A percentile compares a stretch with the other conserved stretches of the same genome.
These are phyloP conservation scores for Kluyveromyces starmeri DNA, from an alignment of 805 yeast species.

Conservation along the genomic window DNA sequence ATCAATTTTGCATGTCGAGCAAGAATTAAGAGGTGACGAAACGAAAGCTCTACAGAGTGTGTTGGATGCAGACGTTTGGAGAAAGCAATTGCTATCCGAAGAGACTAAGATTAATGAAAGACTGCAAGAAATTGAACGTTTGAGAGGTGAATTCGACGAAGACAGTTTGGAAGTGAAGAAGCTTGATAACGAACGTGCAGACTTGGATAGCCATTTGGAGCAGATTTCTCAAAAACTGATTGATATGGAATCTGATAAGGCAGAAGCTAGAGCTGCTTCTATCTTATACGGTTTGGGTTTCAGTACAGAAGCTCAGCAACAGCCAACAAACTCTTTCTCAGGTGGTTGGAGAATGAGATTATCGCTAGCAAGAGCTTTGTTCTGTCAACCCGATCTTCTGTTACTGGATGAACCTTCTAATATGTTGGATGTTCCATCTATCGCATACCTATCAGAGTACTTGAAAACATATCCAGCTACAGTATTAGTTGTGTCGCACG, in stretches of 20 bases:
- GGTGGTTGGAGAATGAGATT: conserved; percentile 99
- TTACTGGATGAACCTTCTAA: conserved; percentile 97
- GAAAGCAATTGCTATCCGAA: conserved; percentile 77
- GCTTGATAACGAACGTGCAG: conserved; percentile 84
- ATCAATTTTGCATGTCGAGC: conserved; percentile 93
- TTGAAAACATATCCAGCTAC: conserved; percentile 87
- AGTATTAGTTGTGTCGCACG: conserved; percentile 93
- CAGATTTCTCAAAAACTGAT: conserved; percentile 74
- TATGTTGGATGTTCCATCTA: conserved; percentile 99
- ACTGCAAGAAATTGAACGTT: conserved; percentile 60
- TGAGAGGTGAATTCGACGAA: conserved; percentile 65
- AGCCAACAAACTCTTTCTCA: conserved; percentile 83
- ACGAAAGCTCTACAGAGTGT: conserved; percentile 87
- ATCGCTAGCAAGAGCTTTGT: conserved; percentile 94
- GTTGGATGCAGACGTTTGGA: conserved; percentile 99
- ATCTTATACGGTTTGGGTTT: conserved; percentile 91
- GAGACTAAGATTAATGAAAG: conserved; percentile 67
- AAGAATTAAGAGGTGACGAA: conserved; percentile 92
- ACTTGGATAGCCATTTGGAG: conserved; percentile 66
- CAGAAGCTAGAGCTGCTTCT: conserved; percentile 94
- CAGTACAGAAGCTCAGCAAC: conserved; percentile 73
- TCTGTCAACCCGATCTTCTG: conserved; percentile 91
- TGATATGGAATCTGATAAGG: conserved; percentile 96
- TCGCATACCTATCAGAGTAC: conserved; percentile 85
- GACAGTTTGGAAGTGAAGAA: conserved; percentile 65